Evolutionary conservation across 306 rosid species (phyloP), one percentile per base, ranked within the genome.

Genomic region (Dalbergia cochinchinensis): DNA sequence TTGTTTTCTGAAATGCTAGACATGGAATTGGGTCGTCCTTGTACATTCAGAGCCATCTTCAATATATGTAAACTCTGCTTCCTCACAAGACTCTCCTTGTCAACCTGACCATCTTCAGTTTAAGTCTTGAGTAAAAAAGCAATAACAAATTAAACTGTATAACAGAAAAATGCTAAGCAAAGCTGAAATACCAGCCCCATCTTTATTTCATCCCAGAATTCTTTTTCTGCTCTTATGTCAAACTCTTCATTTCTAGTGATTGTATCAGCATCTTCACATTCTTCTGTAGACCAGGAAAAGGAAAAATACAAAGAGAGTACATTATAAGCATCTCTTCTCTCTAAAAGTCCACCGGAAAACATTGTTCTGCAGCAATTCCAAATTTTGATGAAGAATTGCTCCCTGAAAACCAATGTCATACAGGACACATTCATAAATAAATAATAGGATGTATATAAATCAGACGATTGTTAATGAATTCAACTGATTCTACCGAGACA

Each of bases 241-340:
- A 89, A 90, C 78, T 73, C 75, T 82, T 86, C 84, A 41, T 33
- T 71, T 57, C 64, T 72, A 58, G 58, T 65, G 81, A 81, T 35
- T 53, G 77, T 65, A 57, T 78, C 89, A 69, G 68, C 74, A 88
- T 82, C 86, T 81, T 78, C 85, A 82, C 35, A 58, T 82, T 89
- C 91, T 84, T 90, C 87, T 55, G 47, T 44, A 53, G 59, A 76
- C 78, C 86, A 78, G 61, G 90, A 86, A 89, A 85, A 85, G 74
- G 97, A 87, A 53, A 92, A 87, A 88, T 76, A 89, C 89, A 94
- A 41, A 79, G 97, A 94, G 65, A 94, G 90, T 37, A 89, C 80
- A 83, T 87, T 83, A 84, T 85, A 94, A 69, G 93, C 98, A 83
- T 92, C 96, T 86, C 96, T 88, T 88, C 96, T 92, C 89, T 92